Evolutionary conservation across 345 rosid genomes (phyloP), one percentile per base, ranked within the genome.

Genomic region (Populus alba): DNA sequence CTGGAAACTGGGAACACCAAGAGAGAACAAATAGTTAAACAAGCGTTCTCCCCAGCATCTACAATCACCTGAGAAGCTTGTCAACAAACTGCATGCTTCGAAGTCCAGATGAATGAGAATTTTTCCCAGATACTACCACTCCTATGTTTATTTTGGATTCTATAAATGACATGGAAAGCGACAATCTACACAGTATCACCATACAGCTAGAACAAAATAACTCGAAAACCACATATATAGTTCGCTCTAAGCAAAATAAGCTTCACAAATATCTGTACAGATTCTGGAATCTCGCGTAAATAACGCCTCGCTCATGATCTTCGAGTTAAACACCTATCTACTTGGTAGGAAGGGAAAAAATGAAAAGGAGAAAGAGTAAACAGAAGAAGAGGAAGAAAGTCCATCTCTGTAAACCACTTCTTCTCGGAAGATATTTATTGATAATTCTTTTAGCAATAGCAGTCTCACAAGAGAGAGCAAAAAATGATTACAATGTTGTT

Each of bases 1-100:
- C 87, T 96, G 98, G 81, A 96, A 84, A 92, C 99, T 96, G 78
- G 47, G 35, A 80, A n/a, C n/a, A n/a, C n/a, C n/a, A 81, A 77
- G 49, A 73, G 43, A 78, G 41, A 39, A 78, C 31, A 81, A 73
- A 23, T 69, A 33, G 23, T 53, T 55, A 75, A 25, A 39, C n/a
- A 49, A 74, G n/a, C 9, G 70, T 16, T n/a, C n/a, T 39, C 11
- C 37, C 23, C 2, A 6, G 20, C 59, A 55, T 11, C 41, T 33
- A 13, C 12, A 9, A 22, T 73, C 6, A 20, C n/a, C n/a, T n/a
- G n/a, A 37, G 3, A 47, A 35, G 39, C 31, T n/a, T 72, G 41
- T 17, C 53, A 62, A 12, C 16, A n/a, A 38, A 39, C 25, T 39
- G 20, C 9, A 31, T 18, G 38, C 43, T 65, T 22, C n/a, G 17